A percentile compares a stretch with the other conserved stretches of the same genome.
phyloP scores from a whole-genome alignment of 371 early-diverging fungal species.

The Mucor velutinosus region DNA sequence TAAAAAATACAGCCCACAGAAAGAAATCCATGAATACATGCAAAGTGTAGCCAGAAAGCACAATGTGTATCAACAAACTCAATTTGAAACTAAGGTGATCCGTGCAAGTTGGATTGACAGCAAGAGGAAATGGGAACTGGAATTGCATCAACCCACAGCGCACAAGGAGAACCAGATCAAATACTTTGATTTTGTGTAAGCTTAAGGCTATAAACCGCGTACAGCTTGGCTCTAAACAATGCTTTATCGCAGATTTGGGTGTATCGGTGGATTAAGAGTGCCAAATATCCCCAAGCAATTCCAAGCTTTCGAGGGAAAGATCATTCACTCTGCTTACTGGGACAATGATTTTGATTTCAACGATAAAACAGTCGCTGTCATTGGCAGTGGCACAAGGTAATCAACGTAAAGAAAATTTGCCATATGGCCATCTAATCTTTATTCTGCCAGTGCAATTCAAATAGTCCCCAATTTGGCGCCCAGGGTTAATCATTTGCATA shows the following conservation, averaged over 20 bases:
- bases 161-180: constrained; percentile 8
- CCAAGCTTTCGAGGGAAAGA: constrained; percentile 28
- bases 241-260: not conserved
- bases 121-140: constrained; percentile 40
- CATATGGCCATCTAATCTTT: not conserved
- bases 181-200: constrained; percentile 41
- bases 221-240: not conserved
- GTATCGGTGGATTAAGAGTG: constrained; percentile 12
- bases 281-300: constrained; percentile 17
- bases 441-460: constrained; percentile 43
- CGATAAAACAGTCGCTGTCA: constrained; percentile 52
- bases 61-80: constrained; percentile 48
- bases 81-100: constrained; percentile 50
- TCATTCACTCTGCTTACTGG: constrained; percentile 51
- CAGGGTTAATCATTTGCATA: constrained; percentile 40
- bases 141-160: constrained; percentile 3
- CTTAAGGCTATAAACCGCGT: not conserved
- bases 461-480: constrained; percentile 44
- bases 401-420: no score
- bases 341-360: constrained; percentile 47
- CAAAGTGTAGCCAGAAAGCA: constrained; percentile 48
- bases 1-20: constrained; percentile 37
- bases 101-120: constrained; percentile 46
- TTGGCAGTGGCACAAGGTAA: constrained; percentile 63
- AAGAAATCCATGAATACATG: constrained; percentile 58